Evolutionary conservation across 2,329 filamentous ascomycete species (phyloP).

Genomic region (Aspergillus unguis): DNA sequence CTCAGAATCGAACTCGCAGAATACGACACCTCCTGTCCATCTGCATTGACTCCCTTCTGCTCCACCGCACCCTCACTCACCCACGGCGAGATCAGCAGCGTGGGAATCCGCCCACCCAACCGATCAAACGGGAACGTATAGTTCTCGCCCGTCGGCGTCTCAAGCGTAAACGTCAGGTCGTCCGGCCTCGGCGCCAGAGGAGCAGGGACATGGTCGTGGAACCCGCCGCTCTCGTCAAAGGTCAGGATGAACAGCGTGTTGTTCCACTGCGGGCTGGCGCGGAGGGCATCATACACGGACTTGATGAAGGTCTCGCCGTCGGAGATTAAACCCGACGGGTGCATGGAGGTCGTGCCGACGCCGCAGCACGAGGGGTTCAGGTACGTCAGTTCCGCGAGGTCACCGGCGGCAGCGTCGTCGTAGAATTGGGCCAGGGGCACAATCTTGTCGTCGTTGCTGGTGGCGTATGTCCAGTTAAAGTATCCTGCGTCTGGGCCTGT

Average conservation of each 20-base stretch:
- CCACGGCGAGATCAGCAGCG: slow-evolving; percentile 31
- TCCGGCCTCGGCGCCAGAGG: slow-evolving; percentile 34
- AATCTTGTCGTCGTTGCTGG: slow-evolving; percentile 26
- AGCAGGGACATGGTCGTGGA: slow-evolving; percentile 38
- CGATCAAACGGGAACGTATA: slow-evolving; percentile 30
- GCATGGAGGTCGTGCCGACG: slow-evolving; percentile 35
- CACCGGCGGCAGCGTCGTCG: slow-evolving; percentile 30
- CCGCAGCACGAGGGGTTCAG: slow-evolving; percentile 42
- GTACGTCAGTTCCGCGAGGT: slow-evolving; percentile 35
- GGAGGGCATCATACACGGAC: slow-evolving; percentile 35
- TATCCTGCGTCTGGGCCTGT: slow-evolving; percentile 30
- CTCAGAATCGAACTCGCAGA: slow-evolving; percentile 29
- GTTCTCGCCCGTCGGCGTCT: slow-evolving; percentile 23
- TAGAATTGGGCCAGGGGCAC: slow-evolving; percentile 34
- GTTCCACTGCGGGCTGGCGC: slow-evolving; percentile 35
- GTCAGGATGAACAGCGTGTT: slow-evolving; percentile 37
- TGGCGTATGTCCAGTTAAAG: slow-evolving; percentile 35
- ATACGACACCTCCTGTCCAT: slow-evolving; percentile 25
- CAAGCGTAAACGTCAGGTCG: slow-evolving; percentile 33
- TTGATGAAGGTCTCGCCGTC: slow-evolving; percentile 38
- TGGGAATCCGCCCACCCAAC: slow-evolving; percentile 31
- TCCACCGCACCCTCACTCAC: slow-evolving; percentile 29
- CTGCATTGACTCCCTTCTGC: slow-evolving; percentile 27
- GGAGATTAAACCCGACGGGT: slow-evolving; percentile 34
- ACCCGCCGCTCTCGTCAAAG: slow-evolving; percentile 39